phyloP scores from a whole-genome alignment of 768 basidiomycete species.

The Trametes sanguinea region DNA sequence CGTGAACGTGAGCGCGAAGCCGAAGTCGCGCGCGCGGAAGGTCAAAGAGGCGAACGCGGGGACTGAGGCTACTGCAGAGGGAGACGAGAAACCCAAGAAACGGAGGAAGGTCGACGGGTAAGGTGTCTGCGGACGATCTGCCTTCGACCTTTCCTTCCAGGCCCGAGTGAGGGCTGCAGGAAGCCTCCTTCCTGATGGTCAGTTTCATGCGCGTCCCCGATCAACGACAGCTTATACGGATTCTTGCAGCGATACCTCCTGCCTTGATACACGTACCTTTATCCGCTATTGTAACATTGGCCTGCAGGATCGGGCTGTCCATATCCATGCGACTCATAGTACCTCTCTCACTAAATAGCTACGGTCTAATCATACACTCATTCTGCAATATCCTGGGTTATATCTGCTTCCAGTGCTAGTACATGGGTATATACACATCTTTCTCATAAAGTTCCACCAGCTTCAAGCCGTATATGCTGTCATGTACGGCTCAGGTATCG shows the following conservation, averaged over 20 bases:
- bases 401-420: background rate
- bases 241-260: background rate
- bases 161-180: no score
- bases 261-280: background rate
- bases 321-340: background rate
- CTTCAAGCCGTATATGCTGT: no score
- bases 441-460: no score
- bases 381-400: background rate
- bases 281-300: background rate
- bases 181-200: no score
- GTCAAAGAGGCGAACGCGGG: constrained; percentile 15
- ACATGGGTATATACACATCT: background rate
- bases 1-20: constrained; percentile 13
- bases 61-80: constrained; percentile 16
- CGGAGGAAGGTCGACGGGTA: constrained; percentile 25
- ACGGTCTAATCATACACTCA: background rate
- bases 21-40: constrained; percentile 18
- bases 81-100: constrained; percentile 31
- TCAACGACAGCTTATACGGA: no score
- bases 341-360: background rate
- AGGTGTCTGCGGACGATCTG: background rate
- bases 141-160: no score
- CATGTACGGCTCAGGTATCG: no score
- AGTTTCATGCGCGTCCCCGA: no score
- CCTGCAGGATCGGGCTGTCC: constrained; percentile 1